Base-by-base conservation (phyloP, 228 moss, liverwort and hornwort species). In the Sphagnum magellanicum region DNA sequence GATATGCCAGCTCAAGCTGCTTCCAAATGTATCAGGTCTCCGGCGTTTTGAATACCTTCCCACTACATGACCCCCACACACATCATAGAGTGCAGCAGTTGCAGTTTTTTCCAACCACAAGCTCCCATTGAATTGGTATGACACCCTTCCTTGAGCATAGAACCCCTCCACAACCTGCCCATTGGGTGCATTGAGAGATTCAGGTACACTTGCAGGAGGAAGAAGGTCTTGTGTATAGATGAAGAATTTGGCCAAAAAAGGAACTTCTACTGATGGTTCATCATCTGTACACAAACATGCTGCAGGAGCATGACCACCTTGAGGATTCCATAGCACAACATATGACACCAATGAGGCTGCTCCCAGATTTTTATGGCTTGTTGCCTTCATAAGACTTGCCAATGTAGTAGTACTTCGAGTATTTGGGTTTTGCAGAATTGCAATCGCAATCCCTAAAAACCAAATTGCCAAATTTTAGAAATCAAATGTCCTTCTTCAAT, bases 261-360 rank as follows among this genome's bases (percentile, higher is more conserved):
- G 85, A 1, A 85, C 79, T 13, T 74, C 72, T 8, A 69, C 72
- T 5, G 79, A 71, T 47, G 76, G 74, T 0, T 63, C 72, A 0
- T 63, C 5, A 0, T 70, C 55, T 4, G 64, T 69, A 67, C 85
- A 85, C 6, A 79, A 68, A 67, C 74, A 76, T 4, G 14, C 46
- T 47, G 63, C 71, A 0, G 85, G 85, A 16, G 85, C 64, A 17
- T 76, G 55, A 4, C 85, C 85, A 0, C 76, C 73, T 4, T n/a
- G 57, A 6, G 85, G 74, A 15, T 63, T 73, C 1, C 78, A 76
- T 1, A 81, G 70, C 9, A 72, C 69, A 14, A 85, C 74, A 46
- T 81, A 85, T 4, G 85, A 81, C 5, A 85, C 81, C 77, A 76
- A 74, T 0, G 81, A 5, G 0, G 85, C 81, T 46, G 81, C 81